These are phyloP conservation scores for Rosellinia necatrix DNA, from an alignment of 2,329 filamentous ascomycete genomes.

Conservation along the genomic window DNA sequence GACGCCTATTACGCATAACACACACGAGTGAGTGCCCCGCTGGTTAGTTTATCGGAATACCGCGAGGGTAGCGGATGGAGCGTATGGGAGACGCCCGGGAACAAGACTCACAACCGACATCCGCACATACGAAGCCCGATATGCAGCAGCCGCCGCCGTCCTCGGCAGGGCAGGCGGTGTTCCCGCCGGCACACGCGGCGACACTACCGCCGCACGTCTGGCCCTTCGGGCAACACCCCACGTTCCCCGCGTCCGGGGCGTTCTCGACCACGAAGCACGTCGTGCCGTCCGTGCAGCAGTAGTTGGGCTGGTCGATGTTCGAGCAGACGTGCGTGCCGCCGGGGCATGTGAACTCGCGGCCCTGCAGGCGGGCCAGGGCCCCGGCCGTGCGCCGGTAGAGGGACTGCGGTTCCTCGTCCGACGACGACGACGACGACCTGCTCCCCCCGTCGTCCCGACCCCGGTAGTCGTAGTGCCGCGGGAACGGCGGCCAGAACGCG, in stretches of 20 bases:
- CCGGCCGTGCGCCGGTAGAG: conserved; percentile 52
- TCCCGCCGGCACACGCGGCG: conserved; percentile 62
- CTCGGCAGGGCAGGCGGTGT: conserved; percentile 66
- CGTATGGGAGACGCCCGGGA: no score
- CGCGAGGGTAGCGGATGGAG: background rate
- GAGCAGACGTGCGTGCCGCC: conserved; percentile 67
- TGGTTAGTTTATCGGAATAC: conserved; percentile 1
- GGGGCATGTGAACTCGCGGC: conserved; percentile 69
- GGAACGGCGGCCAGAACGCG: conserved; percentile 56
- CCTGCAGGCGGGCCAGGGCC: conserved; percentile 54
- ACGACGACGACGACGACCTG: no score
- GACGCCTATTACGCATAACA: conserved; percentile 41
- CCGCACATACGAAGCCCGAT: conserved; percentile 69
- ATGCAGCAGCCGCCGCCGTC: conserved; percentile 79
- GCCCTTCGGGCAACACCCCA: conserved; percentile 76
- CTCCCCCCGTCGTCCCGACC: no score
- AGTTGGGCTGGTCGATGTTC: conserved; percentile 67
- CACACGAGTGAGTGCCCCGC: no score
- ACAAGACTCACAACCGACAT: conserved; percentile 68
- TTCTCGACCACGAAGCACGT: conserved; percentile 69
- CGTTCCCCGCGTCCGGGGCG: conserved; percentile 62
- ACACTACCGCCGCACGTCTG: conserved; percentile 67
- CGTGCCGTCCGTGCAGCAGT: conserved; percentile 71
- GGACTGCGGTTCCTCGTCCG: conserved; percentile 28
- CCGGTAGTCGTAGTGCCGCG: conserved; percentile 48